Percentiles rank a stretch among this genome's conserved stretches.
These are phyloP conservation scores for Phytophthora pinifolia DNA, from an alignment of 352 stramenopile species.

Conservation along the genomic window DNA sequence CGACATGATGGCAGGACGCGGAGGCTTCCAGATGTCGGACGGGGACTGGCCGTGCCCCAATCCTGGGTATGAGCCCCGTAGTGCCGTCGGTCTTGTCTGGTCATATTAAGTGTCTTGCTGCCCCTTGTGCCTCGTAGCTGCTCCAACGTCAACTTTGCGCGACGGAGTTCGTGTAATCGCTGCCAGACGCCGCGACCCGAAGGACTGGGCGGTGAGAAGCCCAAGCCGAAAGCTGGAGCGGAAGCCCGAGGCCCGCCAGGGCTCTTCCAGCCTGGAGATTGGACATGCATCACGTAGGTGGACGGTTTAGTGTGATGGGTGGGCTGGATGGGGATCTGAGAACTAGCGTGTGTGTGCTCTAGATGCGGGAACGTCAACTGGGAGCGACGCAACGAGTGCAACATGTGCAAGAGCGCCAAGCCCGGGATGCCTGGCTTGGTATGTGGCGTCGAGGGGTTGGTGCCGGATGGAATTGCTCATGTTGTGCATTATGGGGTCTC, in stretches of 20 bases:
- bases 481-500: background rate
- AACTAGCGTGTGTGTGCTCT: background rate
- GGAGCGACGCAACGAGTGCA: conserved; percentile 83
- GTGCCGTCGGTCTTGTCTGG: background rate
- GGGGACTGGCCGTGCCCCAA: conserved; percentile 86
- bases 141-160: conserved; percentile 85
- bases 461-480: conserved; percentile 1
- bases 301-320: too few species aligned
- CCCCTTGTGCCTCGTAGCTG: conserved; percentile 43
- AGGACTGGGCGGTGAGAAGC: conserved; percentile 25
- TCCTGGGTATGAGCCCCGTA: conserved; percentile 38
- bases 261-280: conserved; percentile 81
- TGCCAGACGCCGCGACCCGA: conserved; percentile 71
- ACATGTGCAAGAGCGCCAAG: conserved; percentile 87
- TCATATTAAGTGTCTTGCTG: conserved; percentile 1
- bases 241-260: conserved; percentile 65
- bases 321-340: background rate
- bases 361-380: conserved; percentile 89
- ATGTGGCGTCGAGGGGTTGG: conserved; percentile 6
- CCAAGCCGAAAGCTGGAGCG: conserved; percentile 27
- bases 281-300: conserved; percentile 77
- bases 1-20: conserved; percentile 36
- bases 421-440: conserved; percentile 64
- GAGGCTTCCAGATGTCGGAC: conserved; percentile 60
- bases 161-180: conserved; percentile 77